Conservation (phyloP, 1,139 yeast species). For the Meyerozyma athensensis region DNA sequence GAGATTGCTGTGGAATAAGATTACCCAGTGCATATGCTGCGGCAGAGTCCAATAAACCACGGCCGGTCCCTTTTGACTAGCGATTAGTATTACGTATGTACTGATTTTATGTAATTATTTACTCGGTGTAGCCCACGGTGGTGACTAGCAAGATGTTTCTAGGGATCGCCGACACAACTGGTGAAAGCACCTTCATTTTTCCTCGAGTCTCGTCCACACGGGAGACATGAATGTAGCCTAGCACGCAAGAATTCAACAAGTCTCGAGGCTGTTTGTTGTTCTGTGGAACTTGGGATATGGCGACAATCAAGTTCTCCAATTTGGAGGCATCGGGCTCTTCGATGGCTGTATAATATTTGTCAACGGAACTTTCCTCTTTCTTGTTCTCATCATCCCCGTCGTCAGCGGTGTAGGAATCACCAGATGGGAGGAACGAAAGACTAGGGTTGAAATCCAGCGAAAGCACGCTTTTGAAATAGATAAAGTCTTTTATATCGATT, state of each 20-base stretch:
- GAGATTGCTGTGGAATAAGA: slow-evolving; percentile 96
- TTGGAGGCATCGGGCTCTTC: slow-evolving; percentile 49
- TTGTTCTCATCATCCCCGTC: slow-evolving; percentile 17
- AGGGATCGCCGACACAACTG: slow-evolving; percentile 86
- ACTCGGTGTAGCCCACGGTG: slow-evolving; percentile 66
- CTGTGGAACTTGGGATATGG: slow-evolving; percentile 61
- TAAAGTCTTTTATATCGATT: slow-evolving; percentile 31
- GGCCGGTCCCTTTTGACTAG: slow-evolving; percentile 73
- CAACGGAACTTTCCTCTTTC: slow-evolving; percentile 27
- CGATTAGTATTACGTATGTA: neutral
- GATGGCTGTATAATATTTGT: slow-evolving; percentile 28
- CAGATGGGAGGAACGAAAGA: slow-evolving; percentile 42
- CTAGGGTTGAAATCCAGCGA: slow-evolving; percentile 34
- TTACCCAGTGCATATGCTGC: slow-evolving; percentile 97
- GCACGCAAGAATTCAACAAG: slow-evolving; percentile 53
- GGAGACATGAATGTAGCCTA: slow-evolving; percentile 57
- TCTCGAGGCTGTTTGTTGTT: slow-evolving; percentile 45
- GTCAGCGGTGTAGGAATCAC: slow-evolving; percentile 36
- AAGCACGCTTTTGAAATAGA: slow-evolving; percentile 36
- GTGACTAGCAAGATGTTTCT: slow-evolving; percentile 61
- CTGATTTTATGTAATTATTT: slow-evolving; percentile 9
- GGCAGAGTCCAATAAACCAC: slow-evolving; percentile 44
- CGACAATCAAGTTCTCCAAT: slow-evolving; percentile 70
- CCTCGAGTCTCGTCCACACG: slow-evolving; percentile 60
- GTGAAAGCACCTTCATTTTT: slow-evolving; percentile 71